A percentile compares a stretch with the other conserved stretches of the same genome.
phyloP scores from a whole-genome alignment of 805 yeast species.

The Tanozyma kutaoensis region DNA sequence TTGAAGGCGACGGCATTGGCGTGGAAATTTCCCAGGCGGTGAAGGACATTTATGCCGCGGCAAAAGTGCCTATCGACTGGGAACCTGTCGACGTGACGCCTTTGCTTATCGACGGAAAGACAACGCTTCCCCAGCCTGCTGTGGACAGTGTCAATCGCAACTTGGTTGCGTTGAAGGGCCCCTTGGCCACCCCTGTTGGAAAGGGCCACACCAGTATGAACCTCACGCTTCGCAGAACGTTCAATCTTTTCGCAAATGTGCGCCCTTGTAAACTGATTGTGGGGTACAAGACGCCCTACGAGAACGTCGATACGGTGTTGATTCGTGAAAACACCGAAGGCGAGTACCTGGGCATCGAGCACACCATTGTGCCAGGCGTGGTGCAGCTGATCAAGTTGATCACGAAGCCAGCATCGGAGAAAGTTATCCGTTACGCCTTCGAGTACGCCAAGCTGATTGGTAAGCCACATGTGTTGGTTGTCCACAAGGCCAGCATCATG shows the following conservation, averaged over 20 bases:
- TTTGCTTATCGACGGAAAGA: constrained; percentile 77
- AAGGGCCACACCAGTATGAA: constrained; percentile 97
- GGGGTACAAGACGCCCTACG: constrained; percentile 87
- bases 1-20: constrained; percentile 99
- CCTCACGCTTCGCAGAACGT: constrained; percentile 94
- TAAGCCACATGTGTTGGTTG: constrained; percentile 84
- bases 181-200: constrained; percentile 96
- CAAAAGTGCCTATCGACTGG: constrained; percentile 94
- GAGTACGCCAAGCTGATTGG: constrained; percentile 86
- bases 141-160: constrained; percentile 86
- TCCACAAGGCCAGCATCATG: constrained; percentile 98
- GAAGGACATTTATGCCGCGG: constrained; percentile 85
- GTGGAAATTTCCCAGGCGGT: constrained; percentile 91
- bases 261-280: constrained; percentile 91
- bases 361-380: constrained; percentile 94
- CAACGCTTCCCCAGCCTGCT: constrained; percentile 86
- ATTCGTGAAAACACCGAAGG: constrained; percentile 99
- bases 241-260: constrained; percentile 90
- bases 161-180: constrained; percentile 94
- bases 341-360: constrained; percentile 98
- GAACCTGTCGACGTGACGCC: constrained; percentile 96
- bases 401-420: constrained; percentile 92
- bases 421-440: constrained; percentile 92
- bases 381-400: constrained; percentile 96
- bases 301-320: constrained; percentile 83